These are phyloP conservation scores for Discostella stelligeroides DNA, from an alignment of 108 stramenopile species.

Conservation along the genomic window DNA sequence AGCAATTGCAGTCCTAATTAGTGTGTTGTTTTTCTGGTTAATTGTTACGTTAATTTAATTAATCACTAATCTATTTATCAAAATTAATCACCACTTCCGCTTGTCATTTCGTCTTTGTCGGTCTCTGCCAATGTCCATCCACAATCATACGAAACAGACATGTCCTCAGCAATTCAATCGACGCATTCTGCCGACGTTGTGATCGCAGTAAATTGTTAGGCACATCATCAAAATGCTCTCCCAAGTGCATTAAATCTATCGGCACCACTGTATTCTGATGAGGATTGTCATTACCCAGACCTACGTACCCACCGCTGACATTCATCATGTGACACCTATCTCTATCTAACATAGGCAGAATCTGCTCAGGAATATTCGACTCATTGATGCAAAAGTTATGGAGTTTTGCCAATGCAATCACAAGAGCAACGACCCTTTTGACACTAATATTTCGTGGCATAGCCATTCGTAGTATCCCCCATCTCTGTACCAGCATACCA, in stretches of 20 bases:
- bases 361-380: not conserved
- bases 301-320: not conserved
- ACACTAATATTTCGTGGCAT: constrained; percentile 4
- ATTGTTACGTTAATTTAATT: constrained; percentile 1
- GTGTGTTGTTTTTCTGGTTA: not conserved
- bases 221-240: no score
- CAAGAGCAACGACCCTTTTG: no score
- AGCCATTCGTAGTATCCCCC: no score
- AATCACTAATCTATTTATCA: no score
- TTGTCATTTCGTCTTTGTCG: no score
- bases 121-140: constrained; percentile 3
- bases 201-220: not conserved
- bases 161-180: not conserved
- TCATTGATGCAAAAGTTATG: constrained; percentile 17
- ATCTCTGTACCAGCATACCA: constrained; percentile 17
- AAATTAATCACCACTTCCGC: no score
- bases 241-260: not conserved
- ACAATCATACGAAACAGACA: not conserved
- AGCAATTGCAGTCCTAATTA: constrained; percentile 3
- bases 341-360: not conserved
- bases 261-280: not conserved
- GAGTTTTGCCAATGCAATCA: constrained; percentile 18
- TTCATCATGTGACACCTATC: not conserved
- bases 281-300: not conserved
- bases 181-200: not conserved